Base-by-base conservation (phyloP, 2,329 filamentous ascomycete genomes). In the Trichoderma pleuroti region DNA sequence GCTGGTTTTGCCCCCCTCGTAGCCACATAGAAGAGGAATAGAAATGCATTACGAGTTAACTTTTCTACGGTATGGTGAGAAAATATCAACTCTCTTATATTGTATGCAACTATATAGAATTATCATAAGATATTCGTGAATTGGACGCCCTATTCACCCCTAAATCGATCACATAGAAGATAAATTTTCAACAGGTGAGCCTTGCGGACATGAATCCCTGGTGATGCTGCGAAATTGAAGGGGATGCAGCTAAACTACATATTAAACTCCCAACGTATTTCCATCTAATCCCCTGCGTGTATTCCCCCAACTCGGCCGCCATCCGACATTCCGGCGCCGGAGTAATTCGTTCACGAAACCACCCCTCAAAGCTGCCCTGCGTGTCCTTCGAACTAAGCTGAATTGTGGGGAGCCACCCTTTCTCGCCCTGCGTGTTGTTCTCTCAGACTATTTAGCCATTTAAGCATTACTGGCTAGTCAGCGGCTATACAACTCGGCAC, bases 21-120 rank as follows among this genome's bases (percentile, higher is more conserved):
- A 61, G 67, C 67, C 67, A 69, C 59, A 28, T 69, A 3, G 57
- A 69, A 69, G 16, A 30, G n/a, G 30, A n/a, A 62, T 62, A 30
- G 39, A 69, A 56, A 28, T 42, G 18, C 56, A 14, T 34, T 42
- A 67, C 18, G 64, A 32, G 42, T 42, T 57, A 16, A 46, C 26
- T 56, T 16, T 24, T 39, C 4, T 10, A 18, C 5, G 5, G 8
- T 30, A 49, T 42, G 21, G 8, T 12, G 18, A 11, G 7, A n/a
- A 7, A 4, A 3, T 5, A 1, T n/a, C 3, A 14, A 9, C 5
- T 28, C 9, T 12, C 12, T n/a, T 4, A 2, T 21, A 10, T 52
- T 8, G 1, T 3, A 4, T 36, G 10, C 2, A 16, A 1, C n/a
- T 2, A 24, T 34, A 26, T 18, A 9, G 2, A n/a, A 10, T 9